Conservation (phyloP, 352 stramenopile species). For the Globisporangium mamillatum region DNA sequence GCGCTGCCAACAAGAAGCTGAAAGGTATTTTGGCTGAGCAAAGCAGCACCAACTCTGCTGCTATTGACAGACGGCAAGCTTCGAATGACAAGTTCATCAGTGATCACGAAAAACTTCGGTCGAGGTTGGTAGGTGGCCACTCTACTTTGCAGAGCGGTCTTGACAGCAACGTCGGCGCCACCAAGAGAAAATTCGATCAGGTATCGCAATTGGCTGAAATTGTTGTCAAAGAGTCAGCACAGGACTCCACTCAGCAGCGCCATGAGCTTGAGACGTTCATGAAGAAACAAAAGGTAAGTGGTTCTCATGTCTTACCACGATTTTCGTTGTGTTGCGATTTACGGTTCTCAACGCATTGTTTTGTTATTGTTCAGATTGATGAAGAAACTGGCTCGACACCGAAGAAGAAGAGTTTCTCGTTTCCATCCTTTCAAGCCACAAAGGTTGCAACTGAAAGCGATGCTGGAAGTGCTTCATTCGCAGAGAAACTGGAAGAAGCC, state of each 20-base stretch:
- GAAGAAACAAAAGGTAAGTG: constrained; percentile 47
- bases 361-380: constrained; percentile 25
- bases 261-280: constrained; percentile 40
- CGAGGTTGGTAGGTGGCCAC: constrained; percentile 24
- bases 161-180: constrained; percentile 24
- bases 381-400: constrained; percentile 37
- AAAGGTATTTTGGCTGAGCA: constrained; percentile 28
- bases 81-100: constrained; percentile 26
- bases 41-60: constrained; percentile 13
- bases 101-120: constrained; percentile 27
- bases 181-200: constrained; percentile 30
- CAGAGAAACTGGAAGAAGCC: constrained; percentile 3
- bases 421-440: constrained; percentile 45
- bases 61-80: constrained; percentile 20
- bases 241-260: constrained; percentile 30
- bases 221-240: constrained; percentile 26
- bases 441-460: constrained; percentile 15
- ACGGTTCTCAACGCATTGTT: neutral
- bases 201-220: constrained; percentile 23
- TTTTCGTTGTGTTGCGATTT: neutral
- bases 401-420: constrained; percentile 36
- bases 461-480: neutral
- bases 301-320: neutral
- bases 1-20: constrained; percentile 13
- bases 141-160: constrained; percentile 30